Conservation (phyloP, 2,329 filamentous ascomycete species). For the Ophiostoma himal-ulmi region DNA sequence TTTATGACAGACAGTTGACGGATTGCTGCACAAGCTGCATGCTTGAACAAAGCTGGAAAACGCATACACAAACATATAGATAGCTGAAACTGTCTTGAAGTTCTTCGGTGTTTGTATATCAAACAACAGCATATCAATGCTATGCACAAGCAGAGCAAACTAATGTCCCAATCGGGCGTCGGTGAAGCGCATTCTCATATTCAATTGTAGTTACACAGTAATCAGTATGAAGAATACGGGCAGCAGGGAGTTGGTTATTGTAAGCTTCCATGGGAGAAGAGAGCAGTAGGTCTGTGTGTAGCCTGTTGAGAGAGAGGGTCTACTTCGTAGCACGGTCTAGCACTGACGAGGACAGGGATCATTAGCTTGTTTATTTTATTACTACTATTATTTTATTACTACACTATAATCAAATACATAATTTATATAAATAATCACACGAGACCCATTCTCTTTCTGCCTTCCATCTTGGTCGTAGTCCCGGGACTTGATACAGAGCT, state of each 20-base stretch:
- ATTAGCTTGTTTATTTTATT: neutral
- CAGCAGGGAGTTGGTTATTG: neutral
- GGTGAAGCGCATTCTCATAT: constrained; percentile 17
- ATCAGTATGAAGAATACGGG: neutral
- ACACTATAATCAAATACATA: neutral
- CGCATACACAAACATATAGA: neutral
- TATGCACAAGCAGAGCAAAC: neutral
- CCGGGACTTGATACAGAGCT: constrained; percentile 18
- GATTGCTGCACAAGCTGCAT: neutral
- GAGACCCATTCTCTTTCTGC: constrained; percentile 9
- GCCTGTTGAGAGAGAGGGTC: neutral
- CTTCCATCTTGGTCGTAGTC: constrained; percentile 21
- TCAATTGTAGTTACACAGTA: neutral
- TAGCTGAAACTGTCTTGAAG: neutral
- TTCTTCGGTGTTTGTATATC: neutral
- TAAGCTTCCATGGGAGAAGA: neutral
- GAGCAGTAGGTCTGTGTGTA: constrained; percentile 5
- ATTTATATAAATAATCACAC: neutral
- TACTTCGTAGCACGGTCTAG: neutral
- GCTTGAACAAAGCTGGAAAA: neutral
- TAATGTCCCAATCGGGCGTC: constrained; percentile 20
- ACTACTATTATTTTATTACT: too few relatives aligned
- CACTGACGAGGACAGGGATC: neutral
- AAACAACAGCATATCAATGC: neutral
- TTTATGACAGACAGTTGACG: neutral